These are phyloP conservation scores for Aspergillus versicolor DNA, from an alignment of 2,329 filamentous ascomycete genomes.

Conservation along the genomic window DNA sequence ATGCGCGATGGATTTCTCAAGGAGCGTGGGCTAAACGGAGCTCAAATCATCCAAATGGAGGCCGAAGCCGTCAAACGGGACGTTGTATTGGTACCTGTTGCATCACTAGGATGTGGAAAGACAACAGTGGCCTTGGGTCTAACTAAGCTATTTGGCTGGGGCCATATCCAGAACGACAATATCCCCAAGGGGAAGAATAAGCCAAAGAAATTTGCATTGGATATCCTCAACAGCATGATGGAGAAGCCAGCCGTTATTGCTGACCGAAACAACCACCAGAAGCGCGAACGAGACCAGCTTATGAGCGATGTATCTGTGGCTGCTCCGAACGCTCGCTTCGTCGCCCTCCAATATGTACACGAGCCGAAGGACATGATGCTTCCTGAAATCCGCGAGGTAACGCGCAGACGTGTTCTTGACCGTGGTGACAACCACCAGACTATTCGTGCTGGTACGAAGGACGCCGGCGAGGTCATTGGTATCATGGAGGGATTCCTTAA, in stretches of 20 bases:
- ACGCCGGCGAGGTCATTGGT: constrained; percentile 69
- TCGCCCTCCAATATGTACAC: constrained; percentile 88
- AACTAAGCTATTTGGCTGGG: constrained; percentile 81
- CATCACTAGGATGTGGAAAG: constrained; percentile 95
- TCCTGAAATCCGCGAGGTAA: constrained; percentile 70
- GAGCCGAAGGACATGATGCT: constrained; percentile 61
- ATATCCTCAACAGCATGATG: constrained; percentile 64
- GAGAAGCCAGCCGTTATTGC: constrained; percentile 74
- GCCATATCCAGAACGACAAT: constrained; percentile 95
- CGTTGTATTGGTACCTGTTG: constrained; percentile 83
- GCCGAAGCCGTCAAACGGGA: constrained; percentile 60
- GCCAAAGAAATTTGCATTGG: constrained; percentile 73
- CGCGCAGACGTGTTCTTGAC: constrained; percentile 73
- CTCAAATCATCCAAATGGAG: constrained; percentile 78
- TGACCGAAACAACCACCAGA: constrained; percentile 91
- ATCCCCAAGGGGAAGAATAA: constrained; percentile 74
- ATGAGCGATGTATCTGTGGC: constrained; percentile 70
- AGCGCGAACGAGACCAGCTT: constrained; percentile 82
- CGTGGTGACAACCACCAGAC: constrained; percentile 98
- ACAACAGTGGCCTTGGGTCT: constrained; percentile 86
- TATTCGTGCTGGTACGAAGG: constrained; percentile 78
- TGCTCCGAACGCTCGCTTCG: constrained; percentile 65
- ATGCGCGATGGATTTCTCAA: constrained; percentile 84
- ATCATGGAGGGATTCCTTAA: constrained; percentile 95
- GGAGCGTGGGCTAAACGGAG: constrained; percentile 79